Evolutionary conservation across 345 rosid species (phyloP), one percentile per base, ranked within the genome.

Genomic region (Excoecaria agallocha): DNA sequence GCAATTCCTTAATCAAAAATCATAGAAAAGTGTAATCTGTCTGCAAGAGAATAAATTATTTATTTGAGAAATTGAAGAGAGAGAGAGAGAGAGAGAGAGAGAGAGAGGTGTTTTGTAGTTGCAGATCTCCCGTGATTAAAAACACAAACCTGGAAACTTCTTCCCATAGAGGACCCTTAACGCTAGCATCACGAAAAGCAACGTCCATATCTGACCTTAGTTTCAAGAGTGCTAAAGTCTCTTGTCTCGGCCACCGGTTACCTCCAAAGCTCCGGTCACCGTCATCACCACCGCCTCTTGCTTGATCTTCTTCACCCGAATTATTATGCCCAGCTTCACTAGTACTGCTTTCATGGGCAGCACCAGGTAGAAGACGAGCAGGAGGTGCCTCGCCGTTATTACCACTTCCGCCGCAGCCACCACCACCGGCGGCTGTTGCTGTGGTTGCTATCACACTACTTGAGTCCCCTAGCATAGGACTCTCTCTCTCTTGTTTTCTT

Each of bases 171-270:
- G 92, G 88, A 77, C 91, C 88, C 79, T 92, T 92, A 30, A 79
- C 87, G 80, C 89, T 82, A 5, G 97, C 86, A 62, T 92, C 95
- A 30, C 93, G 86, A 71, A 92, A 90, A 37, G 78, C 74, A 58
- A 83, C 85, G 72, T 87, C 92, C 97, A 90, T 90, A 69, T 87
- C 89, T 7, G 92, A 87, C 77, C 97, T 86, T 81, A 90, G 87
- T 76, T 81, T 85, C 80, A 92, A 74, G 3, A 92, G 77, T 35
- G 93, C 91, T 80, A 92, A 77, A 76, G 97, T 85, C 78, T 92
- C 91, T 69, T 88, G 90, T 57, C 90, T 78, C 0, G 97, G 95
- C 97, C 97, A 92, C 72, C 97, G 86, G 82, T 86, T 90, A 4
- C 94, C 97, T 8, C 90, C 90, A 4, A 84, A 75, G 15, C 80